Percentiles rank a stretch among this genome's conserved stretches.
These are phyloP conservation scores for Thelonectria rubi DNA, from an alignment of 2,329 filamentous ascomycete genomes.

Conservation along the genomic window DNA sequence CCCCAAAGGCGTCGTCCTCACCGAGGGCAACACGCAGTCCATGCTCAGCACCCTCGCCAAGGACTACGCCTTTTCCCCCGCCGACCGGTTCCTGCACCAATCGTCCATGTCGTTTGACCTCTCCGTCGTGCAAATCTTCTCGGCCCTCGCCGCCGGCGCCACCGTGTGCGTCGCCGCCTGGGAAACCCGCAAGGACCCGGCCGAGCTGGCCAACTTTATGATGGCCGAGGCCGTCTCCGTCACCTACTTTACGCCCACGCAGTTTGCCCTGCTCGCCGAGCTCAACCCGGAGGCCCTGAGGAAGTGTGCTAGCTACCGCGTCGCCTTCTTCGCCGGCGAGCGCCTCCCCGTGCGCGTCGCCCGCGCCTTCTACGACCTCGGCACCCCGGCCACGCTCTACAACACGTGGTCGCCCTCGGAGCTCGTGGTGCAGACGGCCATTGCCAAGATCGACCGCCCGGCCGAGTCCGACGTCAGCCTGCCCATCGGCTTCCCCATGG, in stretches of 20 bases:
- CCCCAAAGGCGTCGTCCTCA: constrained; percentile 40
- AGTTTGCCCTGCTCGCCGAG: constrained; percentile 38
- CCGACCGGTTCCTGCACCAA: constrained; percentile 37
- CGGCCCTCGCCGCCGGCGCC: constrained; percentile 34
- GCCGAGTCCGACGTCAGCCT: constrained; percentile 28
- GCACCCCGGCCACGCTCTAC: constrained; percentile 34
- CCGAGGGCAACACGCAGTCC: constrained; percentile 38
- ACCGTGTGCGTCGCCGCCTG: constrained; percentile 37
- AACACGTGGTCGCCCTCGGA: constrained; percentile 40
- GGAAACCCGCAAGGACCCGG: constrained; percentile 38
- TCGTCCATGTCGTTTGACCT: constrained; percentile 40
- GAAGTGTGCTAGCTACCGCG: constrained; percentile 33
- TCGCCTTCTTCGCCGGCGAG: constrained; percentile 39
- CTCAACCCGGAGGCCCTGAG: constrained; percentile 31
- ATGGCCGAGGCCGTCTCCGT: constrained; percentile 30
- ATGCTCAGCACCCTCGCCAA: constrained; percentile 39
- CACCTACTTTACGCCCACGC: constrained; percentile 39
- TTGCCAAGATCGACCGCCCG: constrained; percentile 30
- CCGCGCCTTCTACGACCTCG: constrained; percentile 36
- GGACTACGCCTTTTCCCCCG: constrained; percentile 31
- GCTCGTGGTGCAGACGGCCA: constrained; percentile 37
- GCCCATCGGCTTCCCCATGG: constrained; percentile 38
- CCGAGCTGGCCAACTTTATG: constrained; percentile 39
- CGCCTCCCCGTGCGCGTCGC: constrained; percentile 36
- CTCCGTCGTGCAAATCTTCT: constrained; percentile 38